phyloP scores from a whole-genome alignment of 2,329 filamentous ascomycete genomes.

The Aspergillus cejpii region DNA sequence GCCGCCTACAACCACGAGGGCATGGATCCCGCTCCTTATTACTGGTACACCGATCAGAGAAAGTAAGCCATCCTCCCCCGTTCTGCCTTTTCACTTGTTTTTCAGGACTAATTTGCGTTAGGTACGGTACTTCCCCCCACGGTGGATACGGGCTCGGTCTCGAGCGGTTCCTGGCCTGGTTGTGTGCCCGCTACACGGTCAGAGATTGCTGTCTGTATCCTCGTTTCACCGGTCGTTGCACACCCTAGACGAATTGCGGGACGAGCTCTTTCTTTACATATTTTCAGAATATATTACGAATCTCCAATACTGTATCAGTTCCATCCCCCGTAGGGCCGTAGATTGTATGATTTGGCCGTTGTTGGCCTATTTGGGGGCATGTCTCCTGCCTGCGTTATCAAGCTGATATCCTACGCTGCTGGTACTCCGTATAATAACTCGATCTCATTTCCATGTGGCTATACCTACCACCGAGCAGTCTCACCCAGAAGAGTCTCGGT shows the following conservation, averaged over 20 bases:
- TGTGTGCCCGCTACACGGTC: constrained; percentile 61
- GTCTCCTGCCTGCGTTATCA: too few relatives aligned
- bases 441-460: too few relatives aligned
- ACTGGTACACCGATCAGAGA: constrained; percentile 97
- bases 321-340: too few relatives aligned
- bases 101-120: constrained; percentile 37
- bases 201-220: constrained; percentile 52
- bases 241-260: constrained; percentile 31
- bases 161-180: constrained; percentile 68
- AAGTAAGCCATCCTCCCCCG: constrained; percentile 54
- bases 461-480: too few relatives aligned
- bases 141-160: constrained; percentile 89
- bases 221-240: constrained; percentile 47
- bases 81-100: constrained; percentile 4
- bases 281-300: background rate
- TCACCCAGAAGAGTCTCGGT: too few relatives aligned
- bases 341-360: too few relatives aligned
- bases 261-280: background rate
- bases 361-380: too few relatives aligned
- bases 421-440: too few relatives aligned
- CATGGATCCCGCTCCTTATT: constrained; percentile 79
- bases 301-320: background rate
- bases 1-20: constrained; percentile 79
- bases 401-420: too few relatives aligned
- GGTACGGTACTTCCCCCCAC: constrained; percentile 86